phyloP scores from a whole-genome alignment of 2,329 filamentous ascomycete species.

The Alternaria burnsii region DNA sequence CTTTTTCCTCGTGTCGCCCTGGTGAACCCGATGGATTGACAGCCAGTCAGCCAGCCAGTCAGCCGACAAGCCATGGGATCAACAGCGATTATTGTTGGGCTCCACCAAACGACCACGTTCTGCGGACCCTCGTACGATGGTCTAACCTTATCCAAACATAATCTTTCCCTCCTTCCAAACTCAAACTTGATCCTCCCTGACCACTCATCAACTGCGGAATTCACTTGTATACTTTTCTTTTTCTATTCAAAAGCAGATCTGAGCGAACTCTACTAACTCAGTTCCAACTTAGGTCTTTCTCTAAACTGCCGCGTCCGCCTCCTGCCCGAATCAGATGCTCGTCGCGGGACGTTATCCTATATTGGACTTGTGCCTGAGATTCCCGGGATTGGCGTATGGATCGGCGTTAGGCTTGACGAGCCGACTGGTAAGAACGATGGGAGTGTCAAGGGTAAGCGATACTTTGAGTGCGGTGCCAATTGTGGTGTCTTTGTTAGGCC shows the following conservation, averaged over 20 bases:
- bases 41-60: background rate
- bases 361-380: slow-evolving; percentile 80
- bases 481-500: slow-evolving; percentile 81
- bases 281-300: slow-evolving; percentile 31
- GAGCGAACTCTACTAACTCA: too few species aligned
- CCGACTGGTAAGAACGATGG: slow-evolving; percentile 86
- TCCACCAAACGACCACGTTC: background rate
- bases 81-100: too few species aligned
- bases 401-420: slow-evolving; percentile 78
- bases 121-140: background rate
- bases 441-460: slow-evolving; percentile 70
- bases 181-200: background rate
- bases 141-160: background rate
- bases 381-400: slow-evolving; percentile 70
- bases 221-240: background rate
- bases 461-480: slow-evolving; percentile 75
- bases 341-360: slow-evolving; percentile 75
- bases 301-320: slow-evolving; percentile 50
- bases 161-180: background rate
- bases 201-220: slow-evolving; percentile 5
- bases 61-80: background rate
- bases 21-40: background rate
- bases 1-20: background rate
- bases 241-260: too few species aligned
- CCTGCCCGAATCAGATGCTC: slow-evolving; percentile 69